phyloP scores from a whole-genome alignment of 2,329 filamentous ascomycete genomes.

The Diaporthe velutina region DNA sequence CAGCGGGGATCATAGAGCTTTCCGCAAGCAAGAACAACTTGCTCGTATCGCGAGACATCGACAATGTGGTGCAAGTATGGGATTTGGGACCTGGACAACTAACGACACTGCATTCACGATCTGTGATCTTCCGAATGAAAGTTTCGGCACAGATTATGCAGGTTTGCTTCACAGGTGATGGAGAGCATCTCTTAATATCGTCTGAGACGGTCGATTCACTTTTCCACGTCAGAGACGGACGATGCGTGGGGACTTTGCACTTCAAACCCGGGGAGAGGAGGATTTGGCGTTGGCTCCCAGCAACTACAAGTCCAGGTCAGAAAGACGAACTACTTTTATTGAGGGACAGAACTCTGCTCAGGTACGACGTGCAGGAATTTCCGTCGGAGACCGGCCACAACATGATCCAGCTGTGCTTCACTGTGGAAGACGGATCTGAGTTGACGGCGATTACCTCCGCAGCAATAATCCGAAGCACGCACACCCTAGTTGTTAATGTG shows the following conservation, averaged over 20 bases:
- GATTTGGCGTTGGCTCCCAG: constrained; percentile 36
- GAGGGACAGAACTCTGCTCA: constrained; percentile 19
- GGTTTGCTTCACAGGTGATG: constrained; percentile 34
- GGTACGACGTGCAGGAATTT: constrained; percentile 19
- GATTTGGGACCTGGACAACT: constrained; percentile 11
- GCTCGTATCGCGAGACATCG: constrained; percentile 34
- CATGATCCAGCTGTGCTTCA: constrained; percentile 24
- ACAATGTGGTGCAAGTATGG: constrained; percentile 35
- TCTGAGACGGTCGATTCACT: constrained; percentile 26
- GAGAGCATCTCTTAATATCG: constrained; percentile 38
- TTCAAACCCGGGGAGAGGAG: constrained; percentile 27
- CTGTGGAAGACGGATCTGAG: constrained; percentile 2
- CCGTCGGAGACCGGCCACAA: constrained; percentile 11
- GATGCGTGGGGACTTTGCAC: constrained; percentile 19
- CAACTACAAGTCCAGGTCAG: background rate
- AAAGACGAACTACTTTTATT: constrained; percentile 28
- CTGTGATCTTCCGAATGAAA: constrained; percentile 17
- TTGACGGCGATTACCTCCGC: constrained; percentile 21
- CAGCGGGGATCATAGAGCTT: constrained; percentile 30
- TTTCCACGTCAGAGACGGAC: constrained; percentile 20
- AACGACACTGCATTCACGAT: constrained; percentile 1
- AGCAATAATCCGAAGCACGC: constrained; percentile 22
- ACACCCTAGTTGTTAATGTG: constrained; percentile 29
- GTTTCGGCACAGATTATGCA: constrained; percentile 32
- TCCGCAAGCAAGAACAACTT: constrained; percentile 23